A percentile compares a stretch with the other conserved stretches of the same genome.
phyloP scores from a whole-genome alignment of 805 yeast genomes.

The Peterozyma xylosa region DNA sequence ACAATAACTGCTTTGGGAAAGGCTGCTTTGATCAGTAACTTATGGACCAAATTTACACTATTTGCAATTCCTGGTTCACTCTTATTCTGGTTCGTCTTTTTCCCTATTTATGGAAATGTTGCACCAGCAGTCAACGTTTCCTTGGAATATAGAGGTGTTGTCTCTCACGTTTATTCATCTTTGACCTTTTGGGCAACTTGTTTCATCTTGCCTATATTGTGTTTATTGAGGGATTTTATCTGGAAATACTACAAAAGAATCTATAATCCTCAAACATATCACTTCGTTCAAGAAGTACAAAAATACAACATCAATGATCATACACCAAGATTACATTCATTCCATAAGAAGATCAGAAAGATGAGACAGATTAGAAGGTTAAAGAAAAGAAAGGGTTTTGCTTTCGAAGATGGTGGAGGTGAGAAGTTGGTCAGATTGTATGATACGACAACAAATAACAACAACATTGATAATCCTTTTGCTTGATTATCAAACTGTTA shows the following conservation, averaged over 20 bases:
- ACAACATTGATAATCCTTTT: too few species aligned
- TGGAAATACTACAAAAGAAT: constrained; percentile 95
- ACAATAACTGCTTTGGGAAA: constrained; percentile 86
- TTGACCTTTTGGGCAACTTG: constrained; percentile 77
- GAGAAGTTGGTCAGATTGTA: constrained; percentile 87
- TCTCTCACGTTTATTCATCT: constrained; percentile 69
- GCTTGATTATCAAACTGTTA: too few species aligned
- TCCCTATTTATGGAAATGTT: constrained; percentile 79
- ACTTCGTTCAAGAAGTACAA: constrained; percentile 93
- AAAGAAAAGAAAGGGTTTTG: constrained; percentile 97
- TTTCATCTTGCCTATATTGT: constrained; percentile 67
- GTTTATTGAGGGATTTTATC: constrained; percentile 78
- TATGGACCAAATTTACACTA: constrained; percentile 92
- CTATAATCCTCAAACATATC: constrained; percentile 88
- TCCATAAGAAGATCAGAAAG: constrained; percentile 93
- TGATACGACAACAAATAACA: constrained; percentile 62
- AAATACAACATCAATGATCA: constrained; percentile 89
- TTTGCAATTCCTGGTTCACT: constrained; percentile 95
- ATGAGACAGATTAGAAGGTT: constrained; percentile 97
- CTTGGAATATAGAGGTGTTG: constrained; percentile 74
- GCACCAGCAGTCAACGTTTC: constrained; percentile 85
- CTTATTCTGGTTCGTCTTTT: constrained; percentile 71
- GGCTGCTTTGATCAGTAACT: constrained; percentile 84
- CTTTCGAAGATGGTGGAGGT: constrained; percentile 94
- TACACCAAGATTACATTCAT: constrained; percentile 93